These are phyloP conservation scores for Recurvomyces mirabilis DNA, from an alignment of 495 filamentous ascomycete species.

Conservation along the genomic window DNA sequence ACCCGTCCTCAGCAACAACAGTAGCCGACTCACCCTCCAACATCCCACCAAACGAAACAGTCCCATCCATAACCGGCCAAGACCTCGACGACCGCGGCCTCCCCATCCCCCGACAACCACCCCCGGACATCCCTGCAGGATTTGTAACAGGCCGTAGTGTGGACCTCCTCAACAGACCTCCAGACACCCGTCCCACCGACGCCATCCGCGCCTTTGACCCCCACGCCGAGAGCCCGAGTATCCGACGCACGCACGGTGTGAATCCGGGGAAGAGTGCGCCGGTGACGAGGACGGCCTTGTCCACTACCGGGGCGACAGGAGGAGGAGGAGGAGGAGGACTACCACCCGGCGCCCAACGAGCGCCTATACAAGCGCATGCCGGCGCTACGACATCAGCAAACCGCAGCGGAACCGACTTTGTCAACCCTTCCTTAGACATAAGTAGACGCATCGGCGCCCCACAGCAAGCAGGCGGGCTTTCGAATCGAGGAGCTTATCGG, in stretches of 20 bases:
- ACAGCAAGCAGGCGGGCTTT: slow-evolving; percentile 39
- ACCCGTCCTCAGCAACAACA: slow-evolving; percentile 15
- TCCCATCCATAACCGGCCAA: neutral
- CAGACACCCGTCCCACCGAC: slow-evolving; percentile 21
- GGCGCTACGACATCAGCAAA: no score
- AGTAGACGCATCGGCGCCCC: slow-evolving; percentile 67
- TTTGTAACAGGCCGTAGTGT: slow-evolving; percentile 74
- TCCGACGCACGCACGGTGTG: slow-evolving; percentile 80
- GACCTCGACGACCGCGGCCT: neutral
- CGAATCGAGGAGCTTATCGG: slow-evolving; percentile 48
- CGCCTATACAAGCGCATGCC: no score
- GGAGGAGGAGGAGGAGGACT: no score
- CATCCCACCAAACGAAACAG: neutral
- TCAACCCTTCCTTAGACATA: slow-evolving; percentile 60
- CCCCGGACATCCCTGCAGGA: slow-evolving; percentile 28
- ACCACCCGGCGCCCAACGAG: no score
- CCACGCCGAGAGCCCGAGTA: slow-evolving; percentile 70
- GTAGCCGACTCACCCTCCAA: slow-evolving; percentile 11
- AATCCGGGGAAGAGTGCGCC: slow-evolving; percentile 66
- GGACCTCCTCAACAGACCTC: slow-evolving; percentile 26
- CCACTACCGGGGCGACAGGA: no score
- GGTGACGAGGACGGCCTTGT: slow-evolving; percentile 28
- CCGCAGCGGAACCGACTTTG: slow-evolving; percentile 44
- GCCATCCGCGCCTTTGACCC: slow-evolving; percentile 63
- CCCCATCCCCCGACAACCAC: slow-evolving; percentile 11